Conservation (phyloP, 78 protist genomes). For the Pelomyxa schiedti region DNA sequence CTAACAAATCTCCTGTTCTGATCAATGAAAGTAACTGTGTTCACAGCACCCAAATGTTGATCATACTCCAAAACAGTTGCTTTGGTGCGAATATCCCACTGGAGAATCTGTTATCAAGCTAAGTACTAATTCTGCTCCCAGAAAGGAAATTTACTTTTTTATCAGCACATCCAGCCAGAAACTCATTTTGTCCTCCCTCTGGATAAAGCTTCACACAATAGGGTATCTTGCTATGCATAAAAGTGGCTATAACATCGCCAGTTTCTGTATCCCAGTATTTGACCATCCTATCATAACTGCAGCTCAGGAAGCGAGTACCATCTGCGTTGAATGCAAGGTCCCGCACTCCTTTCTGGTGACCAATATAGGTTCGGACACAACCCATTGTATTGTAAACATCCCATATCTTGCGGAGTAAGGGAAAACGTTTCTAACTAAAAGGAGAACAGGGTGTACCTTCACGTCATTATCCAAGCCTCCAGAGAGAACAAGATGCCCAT, state of each 20-base stretch:
- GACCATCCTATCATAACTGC: constrained; percentile 57
- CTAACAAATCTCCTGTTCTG: constrained; percentile 59
- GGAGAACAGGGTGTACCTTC: too few relatives aligned
- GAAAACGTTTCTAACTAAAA: too few relatives aligned
- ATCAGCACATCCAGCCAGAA: constrained; percentile 69
- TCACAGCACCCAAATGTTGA: constrained; percentile 82
- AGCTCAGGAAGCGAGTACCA: constrained; percentile 66
- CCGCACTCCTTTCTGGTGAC: constrained; percentile 73
- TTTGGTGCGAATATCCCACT: constrained; percentile 56
- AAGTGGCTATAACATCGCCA: constrained; percentile 63
- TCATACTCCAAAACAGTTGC: constrained; percentile 76
- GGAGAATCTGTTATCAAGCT: too few relatives aligned
- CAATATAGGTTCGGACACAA: constrained; percentile 70
- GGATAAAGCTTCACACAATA: constrained; percentile 70
- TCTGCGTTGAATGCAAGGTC: constrained; percentile 61
- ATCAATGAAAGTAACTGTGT: constrained; percentile 86
- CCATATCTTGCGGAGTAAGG: constrained; percentile 78
- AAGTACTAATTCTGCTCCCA: too few relatives aligned
- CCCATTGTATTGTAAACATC: constrained; percentile 44
- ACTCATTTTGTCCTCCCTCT: constrained; percentile 38
- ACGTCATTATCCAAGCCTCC: constrained; percentile 59
- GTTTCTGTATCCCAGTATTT: constrained; percentile 93
- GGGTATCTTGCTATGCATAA: constrained; percentile 40
- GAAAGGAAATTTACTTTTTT: too few relatives aligned
- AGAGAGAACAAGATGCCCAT: constrained; percentile 76